A percentile compares a stretch with the other conserved stretches of the same genome.
Evolutionary conservation across 1,284 basidiomycete species (phyloP).

Genomic region (Schizophyllum amplum): DNA sequence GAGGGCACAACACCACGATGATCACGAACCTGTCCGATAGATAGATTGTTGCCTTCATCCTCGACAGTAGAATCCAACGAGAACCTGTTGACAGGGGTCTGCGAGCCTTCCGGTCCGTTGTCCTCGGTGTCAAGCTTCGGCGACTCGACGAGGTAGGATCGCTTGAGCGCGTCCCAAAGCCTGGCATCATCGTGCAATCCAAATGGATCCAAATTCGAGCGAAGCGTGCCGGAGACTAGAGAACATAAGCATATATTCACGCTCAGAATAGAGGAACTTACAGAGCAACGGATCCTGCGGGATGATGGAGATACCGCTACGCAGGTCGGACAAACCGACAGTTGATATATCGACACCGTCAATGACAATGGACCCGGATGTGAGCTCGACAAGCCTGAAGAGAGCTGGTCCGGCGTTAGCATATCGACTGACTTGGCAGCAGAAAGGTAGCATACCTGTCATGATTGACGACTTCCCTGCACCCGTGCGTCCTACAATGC

Average conservation of each 20-base stretch:
- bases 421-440: conserved; percentile 13
- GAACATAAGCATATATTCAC: neutral
- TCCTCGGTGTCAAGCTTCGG: conserved; percentile 16
- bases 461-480: conserved; percentile 53
- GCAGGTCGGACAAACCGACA: conserved; percentile 48
- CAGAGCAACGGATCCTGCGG: conserved; percentile 67
- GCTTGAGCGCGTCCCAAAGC: conserved; percentile 53
- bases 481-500: conserved; percentile 54
- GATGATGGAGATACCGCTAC: conserved; percentile 73
- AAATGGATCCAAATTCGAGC: conserved; percentile 70
- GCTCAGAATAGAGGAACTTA: neutral
- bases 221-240: conserved; percentile 27
- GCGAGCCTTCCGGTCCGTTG: conserved; percentile 12
- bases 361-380: conserved; percentile 56
- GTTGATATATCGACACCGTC: conserved; percentile 46
- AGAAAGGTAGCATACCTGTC: conserved; percentile 23
- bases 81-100: conserved; percentile 23
- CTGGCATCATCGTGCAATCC: conserved; percentile 46
- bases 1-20: neutral
- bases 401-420: conserved; percentile 35
- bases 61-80: conserved; percentile 51
- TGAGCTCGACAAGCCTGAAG: conserved; percentile 56
- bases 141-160: conserved; percentile 44
- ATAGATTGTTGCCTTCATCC: conserved; percentile 56
- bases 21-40: conserved; percentile 31